These are phyloP conservation scores for Curvularia hawaiiensis DNA, from an alignment of 2,329 filamentous ascomycete species.

Conservation along the genomic window DNA sequence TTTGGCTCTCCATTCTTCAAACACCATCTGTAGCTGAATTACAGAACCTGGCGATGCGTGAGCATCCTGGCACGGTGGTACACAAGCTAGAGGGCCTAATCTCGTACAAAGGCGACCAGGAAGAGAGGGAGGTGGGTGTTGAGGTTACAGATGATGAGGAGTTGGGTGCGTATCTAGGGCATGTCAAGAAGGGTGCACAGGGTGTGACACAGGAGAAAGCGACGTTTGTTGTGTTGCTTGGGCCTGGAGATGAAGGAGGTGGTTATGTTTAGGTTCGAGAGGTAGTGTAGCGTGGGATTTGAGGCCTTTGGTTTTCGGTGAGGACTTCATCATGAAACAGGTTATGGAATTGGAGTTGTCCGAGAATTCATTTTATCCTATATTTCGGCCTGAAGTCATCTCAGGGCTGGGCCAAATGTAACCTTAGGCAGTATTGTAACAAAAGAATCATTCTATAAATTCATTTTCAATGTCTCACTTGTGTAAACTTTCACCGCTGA, in stretches of 20 bases:
- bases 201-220: constrained; percentile 57
- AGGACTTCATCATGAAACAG: background rate
- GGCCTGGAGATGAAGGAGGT: background rate
- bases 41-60: constrained; percentile 63
- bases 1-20: constrained; percentile 71
- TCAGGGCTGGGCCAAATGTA: background rate
- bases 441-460: background rate
- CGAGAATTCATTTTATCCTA: background rate
- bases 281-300: background rate
- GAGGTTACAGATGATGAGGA: constrained; percentile 74
- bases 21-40: constrained; percentile 66
- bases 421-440: background rate
- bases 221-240: constrained; percentile 54
- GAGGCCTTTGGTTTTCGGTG: background rate
- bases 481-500: too few species aligned
- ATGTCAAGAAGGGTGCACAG: constrained; percentile 49
- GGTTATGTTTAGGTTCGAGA: background rate
- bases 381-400: background rate
- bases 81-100: constrained; percentile 70
- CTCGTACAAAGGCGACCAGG: constrained; percentile 45
- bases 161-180: constrained; percentile 71
- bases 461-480: too few species aligned
- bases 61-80: constrained; percentile 65
- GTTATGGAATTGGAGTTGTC: background rate
- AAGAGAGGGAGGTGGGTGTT: constrained; percentile 65